Conservation (phyloP, 2,329 filamentous ascomycete species). For the Lachnellula arida region DNA sequence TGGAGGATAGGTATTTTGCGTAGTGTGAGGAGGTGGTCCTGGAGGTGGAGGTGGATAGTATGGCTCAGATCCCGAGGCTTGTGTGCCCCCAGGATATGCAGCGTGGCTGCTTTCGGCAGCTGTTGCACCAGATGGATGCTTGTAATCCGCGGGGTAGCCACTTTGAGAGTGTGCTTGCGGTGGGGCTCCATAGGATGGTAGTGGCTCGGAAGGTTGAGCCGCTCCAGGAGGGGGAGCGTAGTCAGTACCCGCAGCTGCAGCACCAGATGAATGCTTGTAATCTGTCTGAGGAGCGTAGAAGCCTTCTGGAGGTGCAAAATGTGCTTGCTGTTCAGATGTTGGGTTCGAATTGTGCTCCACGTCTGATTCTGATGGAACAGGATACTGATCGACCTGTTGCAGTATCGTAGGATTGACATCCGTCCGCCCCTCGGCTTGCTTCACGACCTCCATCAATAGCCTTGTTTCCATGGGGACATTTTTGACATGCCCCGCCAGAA, state of each 20-base stretch:
- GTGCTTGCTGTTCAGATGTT: constrained; percentile 7
- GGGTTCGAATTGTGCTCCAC: constrained; percentile 6
- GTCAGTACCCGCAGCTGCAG: not conserved
- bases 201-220: too few relatives aligned
- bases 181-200: too few relatives aligned
- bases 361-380: constrained; percentile 7
- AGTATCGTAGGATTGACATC: constrained; percentile 54
- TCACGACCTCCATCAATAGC: constrained; percentile 62
- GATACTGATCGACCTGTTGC: constrained; percentile 8
- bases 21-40: too few relatives aligned
- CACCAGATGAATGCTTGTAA: not conserved
- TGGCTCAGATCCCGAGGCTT: too few relatives aligned
- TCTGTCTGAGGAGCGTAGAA: constrained; percentile 6
- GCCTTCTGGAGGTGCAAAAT: constrained; percentile 8
- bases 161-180: too few relatives aligned
- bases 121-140: not conserved
- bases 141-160: not conserved
- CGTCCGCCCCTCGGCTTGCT: constrained; percentile 75
- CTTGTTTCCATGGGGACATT: constrained; percentile 33
- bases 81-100: too few relatives aligned
- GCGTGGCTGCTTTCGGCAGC: too few relatives aligned
- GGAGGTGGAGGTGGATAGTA: too few relatives aligned
- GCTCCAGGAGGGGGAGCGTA: too few relatives aligned
- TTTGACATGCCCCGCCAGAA: constrained; percentile 37
- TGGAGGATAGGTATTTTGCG: too few relatives aligned